Evolutionary conservation across 1,284 basidiomycete species (phyloP).

Genomic region (Puccinia novopanici): DNA sequence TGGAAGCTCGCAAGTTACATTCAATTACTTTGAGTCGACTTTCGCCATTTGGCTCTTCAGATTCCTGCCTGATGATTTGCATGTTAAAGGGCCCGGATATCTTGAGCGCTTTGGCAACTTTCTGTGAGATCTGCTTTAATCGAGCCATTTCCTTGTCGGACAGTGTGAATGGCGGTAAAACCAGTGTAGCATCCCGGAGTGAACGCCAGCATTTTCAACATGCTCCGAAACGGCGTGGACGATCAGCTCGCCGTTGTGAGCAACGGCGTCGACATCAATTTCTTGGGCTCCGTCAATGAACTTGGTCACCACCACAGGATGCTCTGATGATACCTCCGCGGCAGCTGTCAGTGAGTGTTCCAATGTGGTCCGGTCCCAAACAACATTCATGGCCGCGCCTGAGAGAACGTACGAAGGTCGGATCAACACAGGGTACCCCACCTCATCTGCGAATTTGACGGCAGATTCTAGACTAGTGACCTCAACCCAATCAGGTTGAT

Average conservation of each 20-base stretch:
- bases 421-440: conserved; percentile 90
- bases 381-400: conserved; percentile 99
- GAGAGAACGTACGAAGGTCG: conserved; percentile 97
- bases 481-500: conserved; percentile 96
- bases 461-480: conserved; percentile 84
- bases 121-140: conserved; percentile 88
- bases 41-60: conserved; percentile 65
- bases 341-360: conserved; percentile 92
- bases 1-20: conserved; percentile 94
- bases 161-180: conserved; percentile 92
- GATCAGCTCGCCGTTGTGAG: conserved; percentile 88
- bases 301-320: conserved; percentile 97
- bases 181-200: conserved; percentile 96
- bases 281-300: conserved; percentile 98
- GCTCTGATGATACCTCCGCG: conserved; percentile 89
- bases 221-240: conserved; percentile 97
- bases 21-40: conserved; percentile 93
- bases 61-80: conserved; percentile 92
- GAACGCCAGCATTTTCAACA: conserved; percentile 97
- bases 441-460: conserved; percentile 83
- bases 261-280: conserved; percentile 97
- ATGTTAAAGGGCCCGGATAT: conserved; percentile 99
- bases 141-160: conserved; percentile 75
- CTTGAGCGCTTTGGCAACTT: conserved; percentile 90
- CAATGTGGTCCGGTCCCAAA: conserved; percentile 84